phyloP scores from a whole-genome alignment of 2,329 filamentous ascomycete genomes.

The Colletotrichum gloeosporioides region DNA sequence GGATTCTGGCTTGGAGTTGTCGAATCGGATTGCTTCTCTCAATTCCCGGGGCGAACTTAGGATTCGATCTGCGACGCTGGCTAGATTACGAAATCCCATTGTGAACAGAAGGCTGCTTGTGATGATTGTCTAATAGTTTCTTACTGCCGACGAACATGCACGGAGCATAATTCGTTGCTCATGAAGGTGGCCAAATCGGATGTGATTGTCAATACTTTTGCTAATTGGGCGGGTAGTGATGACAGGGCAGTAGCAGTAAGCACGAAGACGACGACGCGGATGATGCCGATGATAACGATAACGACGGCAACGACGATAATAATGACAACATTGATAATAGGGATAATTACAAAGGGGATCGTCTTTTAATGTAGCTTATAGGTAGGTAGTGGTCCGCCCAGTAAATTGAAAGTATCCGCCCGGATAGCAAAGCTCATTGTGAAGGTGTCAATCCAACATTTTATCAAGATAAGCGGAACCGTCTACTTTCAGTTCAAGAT shows the following conservation, averaged over 20 bases:
- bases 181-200: background rate
- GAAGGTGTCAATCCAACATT: background rate
- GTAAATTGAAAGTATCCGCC: background rate
- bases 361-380: background rate
- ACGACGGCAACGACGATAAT: background rate
- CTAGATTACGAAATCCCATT: background rate
- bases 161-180: background rate
- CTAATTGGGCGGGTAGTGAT: rapidly evolving
- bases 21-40: background rate
- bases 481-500: rapidly evolving
- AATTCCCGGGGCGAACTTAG: background rate
- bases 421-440: rapidly evolving
- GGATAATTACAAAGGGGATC: background rate
- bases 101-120: background rate
- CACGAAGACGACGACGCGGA: background rate
- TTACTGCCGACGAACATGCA: background rate
- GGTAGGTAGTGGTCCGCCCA: background rate
- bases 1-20: background rate
- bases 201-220: background rate
- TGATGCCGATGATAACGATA: background rate
- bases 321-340: rapidly evolving
- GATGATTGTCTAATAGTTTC: background rate
- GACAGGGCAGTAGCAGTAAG: background rate
- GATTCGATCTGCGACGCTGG: background rate
- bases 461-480: background rate